Evolutionary conservation across 768 basidiomycete genomes (phyloP).

Genomic region (Leccinum fibrillosum): DNA sequence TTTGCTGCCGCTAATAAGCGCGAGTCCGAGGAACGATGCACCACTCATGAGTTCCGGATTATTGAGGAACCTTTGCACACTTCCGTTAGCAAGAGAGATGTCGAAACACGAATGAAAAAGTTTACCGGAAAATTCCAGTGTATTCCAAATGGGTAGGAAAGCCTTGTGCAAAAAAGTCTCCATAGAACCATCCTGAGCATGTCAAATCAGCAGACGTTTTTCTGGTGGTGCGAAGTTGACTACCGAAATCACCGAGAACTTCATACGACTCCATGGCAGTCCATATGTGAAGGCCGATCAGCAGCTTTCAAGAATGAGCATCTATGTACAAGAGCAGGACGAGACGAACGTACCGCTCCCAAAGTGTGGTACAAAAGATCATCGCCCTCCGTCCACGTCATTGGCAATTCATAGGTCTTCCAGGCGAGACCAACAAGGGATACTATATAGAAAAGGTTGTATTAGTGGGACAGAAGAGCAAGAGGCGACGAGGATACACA

Average conservation of each 20-base stretch:
- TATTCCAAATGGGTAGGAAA: constrained; percentile 90
- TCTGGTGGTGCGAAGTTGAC: constrained; percentile 11
- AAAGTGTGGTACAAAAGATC: constrained; percentile 86
- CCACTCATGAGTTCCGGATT: constrained; percentile 97
- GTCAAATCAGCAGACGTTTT: neutral
- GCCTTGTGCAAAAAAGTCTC: constrained; percentile 94
- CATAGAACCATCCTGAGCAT: constrained; percentile 90
- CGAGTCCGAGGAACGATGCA: constrained; percentile 91
- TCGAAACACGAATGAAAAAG: neutral
- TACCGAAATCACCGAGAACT: constrained; percentile 91
- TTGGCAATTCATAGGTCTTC: constrained; percentile 83
- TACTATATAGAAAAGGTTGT: constrained; percentile 41
- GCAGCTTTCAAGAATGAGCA: constrained; percentile 45
- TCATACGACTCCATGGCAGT: constrained; percentile 87
- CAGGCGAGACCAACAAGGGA: constrained; percentile 85
- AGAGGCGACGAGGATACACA: constrained; percentile 32
- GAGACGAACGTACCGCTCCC: constrained; percentile 61
- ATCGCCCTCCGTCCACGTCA: constrained; percentile 84
- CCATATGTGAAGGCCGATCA: constrained; percentile 90
- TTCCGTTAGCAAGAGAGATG: neutral
- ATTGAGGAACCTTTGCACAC: constrained; percentile 67
- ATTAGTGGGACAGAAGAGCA: neutral
- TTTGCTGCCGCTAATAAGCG: constrained; percentile 88
- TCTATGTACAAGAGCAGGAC: neutral
- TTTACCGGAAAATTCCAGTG: constrained; percentile 92